Evolutionary conservation across 306 rosid genomes (phyloP), one percentile per base, ranked within the genome.

Genomic region (Lithocarpus polystachyus): DNA sequence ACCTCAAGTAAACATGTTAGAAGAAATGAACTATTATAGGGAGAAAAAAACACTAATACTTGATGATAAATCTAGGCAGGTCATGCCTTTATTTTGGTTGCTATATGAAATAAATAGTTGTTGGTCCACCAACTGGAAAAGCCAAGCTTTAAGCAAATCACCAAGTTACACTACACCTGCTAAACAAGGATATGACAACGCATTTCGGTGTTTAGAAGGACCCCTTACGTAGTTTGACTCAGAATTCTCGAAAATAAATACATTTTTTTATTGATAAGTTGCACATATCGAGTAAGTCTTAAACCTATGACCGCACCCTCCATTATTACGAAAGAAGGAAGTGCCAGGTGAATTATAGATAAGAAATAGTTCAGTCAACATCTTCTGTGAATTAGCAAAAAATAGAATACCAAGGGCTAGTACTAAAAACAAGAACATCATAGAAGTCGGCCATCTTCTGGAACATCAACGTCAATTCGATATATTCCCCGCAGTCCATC

Each of bases 381-480:
- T 8, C 61, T 67, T 76, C 33, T 37, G 61, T 35, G 59, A 73
- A 57, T 65, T 70, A 78, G 68, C 76, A 75, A 53, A 65, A 71
- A 67, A 62, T 71, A 35, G 75, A 67, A 78, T 89, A 94, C 97
- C 98, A 94, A 67, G 92, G 98, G 65, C 98, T 97, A 52, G 97
- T 88, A 77, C 89, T 94, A 79, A 92, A 92, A 82, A 94, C 82
- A 74, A 94, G 90, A 60, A 92, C 97, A 81, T 94, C 92, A 72
- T 92, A 92, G 89, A 92, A 94, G 71, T 86, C 82, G 69, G 85
- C 89, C 97, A 81, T 88, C 91, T 14, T 94, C 92, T 53, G 98
- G 97, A 86, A 83, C 81, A 88, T 90, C 94, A 51, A 89, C 93
- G 83, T 94, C 98, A 14, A 92, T 93, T 64, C 93, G 86, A 82